Evolutionary conservation across 176 grass and related monocot species (phyloP).

Genomic region (Juncus effusus): DNA sequence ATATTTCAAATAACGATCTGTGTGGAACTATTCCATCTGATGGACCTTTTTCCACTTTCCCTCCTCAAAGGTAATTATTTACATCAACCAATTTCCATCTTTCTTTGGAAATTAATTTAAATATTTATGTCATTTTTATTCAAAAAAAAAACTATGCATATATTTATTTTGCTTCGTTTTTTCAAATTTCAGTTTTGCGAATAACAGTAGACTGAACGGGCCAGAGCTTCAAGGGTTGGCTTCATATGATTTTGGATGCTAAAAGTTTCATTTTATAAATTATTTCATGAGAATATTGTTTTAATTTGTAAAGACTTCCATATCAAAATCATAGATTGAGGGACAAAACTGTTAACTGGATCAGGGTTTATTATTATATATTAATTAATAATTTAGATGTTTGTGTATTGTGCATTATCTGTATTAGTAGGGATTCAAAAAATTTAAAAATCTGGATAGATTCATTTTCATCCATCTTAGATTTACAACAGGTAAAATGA

Average conservation of each 20-base stretch:
- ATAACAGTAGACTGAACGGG: slow-evolving; percentile 92
- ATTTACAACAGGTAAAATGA: too few species aligned
- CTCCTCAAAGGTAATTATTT: slow-evolving; percentile 59
- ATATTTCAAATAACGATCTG: slow-evolving; percentile 92
- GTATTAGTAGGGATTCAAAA: background rate
- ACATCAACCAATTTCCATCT: background rate
- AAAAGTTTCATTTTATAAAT: slow-evolving; percentile 8
- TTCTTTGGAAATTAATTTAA: background rate
- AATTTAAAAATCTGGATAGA: too few species aligned
- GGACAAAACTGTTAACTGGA: background rate
- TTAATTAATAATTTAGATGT: too few species aligned
- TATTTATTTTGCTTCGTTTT: background rate
- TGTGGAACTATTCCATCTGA: slow-evolving; percentile 92
- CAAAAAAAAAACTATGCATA: background rate
- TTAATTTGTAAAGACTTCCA: background rate
- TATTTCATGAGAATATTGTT: too few species aligned
- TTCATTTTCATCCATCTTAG: too few species aligned
- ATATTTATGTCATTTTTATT: background rate
- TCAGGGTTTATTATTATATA: too few species aligned
- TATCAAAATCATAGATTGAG: background rate
- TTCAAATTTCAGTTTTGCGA: slow-evolving; percentile 66
- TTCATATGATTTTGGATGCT: slow-evolving; percentile 85
- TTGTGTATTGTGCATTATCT: background rate
- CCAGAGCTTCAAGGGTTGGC: slow-evolving; percentile 87
- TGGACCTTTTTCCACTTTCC: slow-evolving; percentile 84